A percentile compares a stretch with the other conserved stretches of the same genome.
These are phyloP conservation scores for Haberlea rhodopensis DNA, from an alignment of 257 asterid species.

Conservation along the genomic window DNA sequence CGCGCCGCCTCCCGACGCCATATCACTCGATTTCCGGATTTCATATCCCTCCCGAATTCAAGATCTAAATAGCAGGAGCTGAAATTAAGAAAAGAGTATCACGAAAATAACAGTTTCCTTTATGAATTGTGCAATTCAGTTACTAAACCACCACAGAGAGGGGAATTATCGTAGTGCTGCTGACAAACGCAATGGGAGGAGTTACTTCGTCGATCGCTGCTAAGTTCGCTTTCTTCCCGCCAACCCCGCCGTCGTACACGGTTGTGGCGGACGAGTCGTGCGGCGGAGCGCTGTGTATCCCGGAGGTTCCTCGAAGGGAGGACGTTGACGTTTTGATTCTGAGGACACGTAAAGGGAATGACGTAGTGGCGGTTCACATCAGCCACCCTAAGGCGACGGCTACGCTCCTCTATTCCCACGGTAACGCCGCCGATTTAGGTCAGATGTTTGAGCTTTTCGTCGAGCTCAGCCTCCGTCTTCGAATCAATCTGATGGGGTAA, in stretches of 20 bases:
- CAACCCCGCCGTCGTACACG: constrained; percentile 91
- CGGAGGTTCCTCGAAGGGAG: constrained; percentile 80
- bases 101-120: constrained; percentile 32
- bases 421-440: constrained; percentile 98
- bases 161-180: constrained; percentile 23
- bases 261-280: constrained; percentile 59
- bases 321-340: constrained; percentile 77
- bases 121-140: constrained; percentile 44
- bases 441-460: constrained; percentile 99
- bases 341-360: constrained; percentile 87
- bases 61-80: constrained; percentile 30
- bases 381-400: constrained; percentile 80
- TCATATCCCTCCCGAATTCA: constrained; percentile 5
- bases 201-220: constrained; percentile 98
- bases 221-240: constrained; percentile 96
- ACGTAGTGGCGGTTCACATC: constrained; percentile 81
- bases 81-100: neutral
- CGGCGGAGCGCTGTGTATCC: constrained; percentile 55
- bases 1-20: constrained; percentile 56
- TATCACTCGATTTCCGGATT: neutral
- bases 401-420: constrained; percentile 90
- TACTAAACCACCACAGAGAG: constrained; percentile 33
- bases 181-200: constrained; percentile 63
- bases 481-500: constrained; percentile 90
- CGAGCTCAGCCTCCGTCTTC: constrained; percentile 87